phyloP scores from a whole-genome alignment of 2,329 filamentous ascomycete genomes.

The Sporothrix brasiliensis region DNA sequence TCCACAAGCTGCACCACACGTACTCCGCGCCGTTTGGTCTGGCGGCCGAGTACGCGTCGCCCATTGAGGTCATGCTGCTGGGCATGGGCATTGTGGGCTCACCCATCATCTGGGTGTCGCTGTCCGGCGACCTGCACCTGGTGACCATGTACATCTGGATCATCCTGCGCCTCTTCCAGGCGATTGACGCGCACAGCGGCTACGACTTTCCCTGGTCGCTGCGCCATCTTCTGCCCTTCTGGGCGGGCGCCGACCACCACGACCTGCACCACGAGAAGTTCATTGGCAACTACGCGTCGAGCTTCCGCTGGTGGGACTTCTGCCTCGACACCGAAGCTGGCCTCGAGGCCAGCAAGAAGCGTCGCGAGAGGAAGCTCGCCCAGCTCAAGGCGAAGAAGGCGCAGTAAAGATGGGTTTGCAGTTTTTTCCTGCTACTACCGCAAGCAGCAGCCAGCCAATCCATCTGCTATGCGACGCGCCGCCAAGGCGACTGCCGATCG shows the following conservation, averaged over 20 bases:
- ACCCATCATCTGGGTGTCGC: conserved; percentile 79
- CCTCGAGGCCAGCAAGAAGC: conserved; percentile 79
- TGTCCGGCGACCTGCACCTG: conserved; percentile 88
- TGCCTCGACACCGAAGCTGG: conserved; percentile 90
- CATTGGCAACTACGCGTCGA: conserved; percentile 96
- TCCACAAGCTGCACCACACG: conserved; percentile 99
- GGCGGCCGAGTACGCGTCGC: conserved; percentile 95
- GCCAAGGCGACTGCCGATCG: not conserved
- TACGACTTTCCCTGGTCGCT: conserved; percentile 99
- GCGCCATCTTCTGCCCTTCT: conserved; percentile 90
- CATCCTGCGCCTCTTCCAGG: conserved; percentile 87
- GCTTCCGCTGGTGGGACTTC: conserved; percentile 99
- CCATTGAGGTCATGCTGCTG: conserved; percentile 94
- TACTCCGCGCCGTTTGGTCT: conserved; percentile 97
- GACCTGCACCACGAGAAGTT: conserved; percentile 98
- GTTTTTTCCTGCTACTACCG: not conserved
- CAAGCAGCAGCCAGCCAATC: not conserved
- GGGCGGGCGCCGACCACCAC: conserved; percentile 96
- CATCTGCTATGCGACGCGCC: not conserved
- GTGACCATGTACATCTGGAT: conserved; percentile 99
- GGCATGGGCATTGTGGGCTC: conserved; percentile 82
- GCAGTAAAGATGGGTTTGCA: conserved; percentile 50
- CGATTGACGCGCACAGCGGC: conserved; percentile 94
- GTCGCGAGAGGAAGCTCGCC: conserved; percentile 75
- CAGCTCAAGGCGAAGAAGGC: conserved; percentile 68